Evolutionary conservation across 192 early-diverging fungal genomes (phyloP), one percentile per base, ranked within the genome.

Genomic region (Mortierella hygrophila): DNA sequence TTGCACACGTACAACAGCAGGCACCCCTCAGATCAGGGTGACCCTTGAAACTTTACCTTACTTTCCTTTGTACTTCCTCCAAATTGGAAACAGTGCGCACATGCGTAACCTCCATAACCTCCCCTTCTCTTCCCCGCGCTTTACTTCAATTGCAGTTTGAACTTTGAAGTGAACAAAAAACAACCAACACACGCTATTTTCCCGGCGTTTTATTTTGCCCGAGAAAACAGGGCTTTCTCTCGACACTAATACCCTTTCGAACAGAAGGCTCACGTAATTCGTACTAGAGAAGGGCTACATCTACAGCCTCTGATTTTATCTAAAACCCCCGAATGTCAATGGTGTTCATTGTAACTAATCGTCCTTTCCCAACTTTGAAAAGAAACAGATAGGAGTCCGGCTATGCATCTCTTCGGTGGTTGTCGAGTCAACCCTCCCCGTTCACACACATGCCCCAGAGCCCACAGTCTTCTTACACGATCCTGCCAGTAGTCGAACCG

Each of bases 361-460:
- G 11, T 35, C 11, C 11, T 32, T 65, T 15, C 10, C 6, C n/a
- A 29, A 60, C 57, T 9, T 9, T n/a, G 6, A 60, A 10, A 29
- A 60, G 0, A 26, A 65, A 35, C 26, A 86, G 84, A 20, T 78
- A 15, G 40, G 63, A 32, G 76, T 77, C 9, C 38, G 84, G 2
- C 81, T 77, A 26, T 75, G 73, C 23, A 35, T 86, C 23, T 46
- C 80, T 15, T 81, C 84, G 0, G 60, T 69, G 26, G 60, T 21
- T 0, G 72, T 74, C 46, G 79, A 86, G 54, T 86, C 84, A 7
- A 68, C 70, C 23, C 79, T 86, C 0, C 84, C 84, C 18, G 29
- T 86, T 35, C 72, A 86, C 32, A 86, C 84, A 16, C 84, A 79
- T 6, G 55, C 63, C 16, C 84, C 83, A 20, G 83, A 74, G 18